Percentiles rank a stretch among this genome's conserved stretches.
Evolutionary conservation across 108 stramenopile genomes (phyloP).

Genomic region (Nitzschia sp.): DNA sequence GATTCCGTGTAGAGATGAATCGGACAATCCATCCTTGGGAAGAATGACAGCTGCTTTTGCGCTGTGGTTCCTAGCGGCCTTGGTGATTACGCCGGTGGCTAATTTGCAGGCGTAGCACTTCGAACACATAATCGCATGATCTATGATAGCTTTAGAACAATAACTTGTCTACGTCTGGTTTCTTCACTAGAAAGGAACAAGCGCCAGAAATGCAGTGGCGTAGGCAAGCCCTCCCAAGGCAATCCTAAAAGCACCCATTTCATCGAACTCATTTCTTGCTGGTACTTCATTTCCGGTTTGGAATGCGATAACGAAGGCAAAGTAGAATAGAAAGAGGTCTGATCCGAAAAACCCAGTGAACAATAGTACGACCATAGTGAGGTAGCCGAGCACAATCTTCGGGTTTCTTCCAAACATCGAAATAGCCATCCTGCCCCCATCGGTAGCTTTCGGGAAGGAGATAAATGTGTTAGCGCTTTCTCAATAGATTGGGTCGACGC

Average conservation of each 20-base stretch:
- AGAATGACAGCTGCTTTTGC: slow-evolving; percentile 48
- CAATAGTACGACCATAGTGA: slow-evolving; percentile 45
- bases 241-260: slow-evolving; percentile 56
- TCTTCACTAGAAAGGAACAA: slow-evolving; percentile 55
- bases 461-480: background rate
- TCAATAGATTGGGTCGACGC: background rate
- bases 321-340: slow-evolving; percentile 80
- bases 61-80: slow-evolving; percentile 49
- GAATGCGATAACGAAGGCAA: slow-evolving; percentile 65
- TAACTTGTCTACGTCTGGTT: background rate
- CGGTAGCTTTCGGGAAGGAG: slow-evolving; percentile 59
- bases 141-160: no score
- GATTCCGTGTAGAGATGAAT: slow-evolving; percentile 57
- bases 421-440: slow-evolving; percentile 77
- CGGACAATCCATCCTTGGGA: slow-evolving; percentile 33
- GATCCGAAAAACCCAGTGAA: slow-evolving; percentile 53
- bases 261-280: slow-evolving; percentile 72
- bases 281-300: slow-evolving; percentile 82
- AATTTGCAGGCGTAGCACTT: background rate
- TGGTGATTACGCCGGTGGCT: slow-evolving; percentile 41
- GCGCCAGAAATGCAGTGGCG: slow-evolving; percentile 63
- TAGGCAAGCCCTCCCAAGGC: slow-evolving; percentile 49
- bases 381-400: slow-evolving; percentile 51
- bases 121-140: background rate
- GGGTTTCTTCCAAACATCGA: slow-evolving; percentile 67